Evolutionary conservation across 495 filamentous ascomycete species (phyloP).

Genomic region (Xylaria telfairii): DNA sequence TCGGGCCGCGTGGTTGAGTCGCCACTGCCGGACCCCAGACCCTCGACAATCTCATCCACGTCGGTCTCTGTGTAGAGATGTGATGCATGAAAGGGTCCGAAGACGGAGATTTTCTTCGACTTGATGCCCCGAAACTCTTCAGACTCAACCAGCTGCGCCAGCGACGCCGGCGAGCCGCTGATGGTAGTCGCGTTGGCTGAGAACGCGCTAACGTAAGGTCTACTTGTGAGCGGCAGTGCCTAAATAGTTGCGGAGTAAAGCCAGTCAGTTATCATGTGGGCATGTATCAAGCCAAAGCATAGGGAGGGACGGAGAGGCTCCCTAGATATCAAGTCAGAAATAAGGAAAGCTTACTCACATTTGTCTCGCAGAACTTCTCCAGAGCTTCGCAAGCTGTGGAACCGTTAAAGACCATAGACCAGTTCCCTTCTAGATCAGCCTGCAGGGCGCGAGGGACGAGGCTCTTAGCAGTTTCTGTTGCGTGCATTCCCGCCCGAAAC

Average conservation of each 20-base stretch:
- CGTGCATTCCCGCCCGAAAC: not conserved
- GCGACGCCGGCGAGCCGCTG: constrained; percentile 8
- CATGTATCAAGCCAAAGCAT: too few relatives aligned
- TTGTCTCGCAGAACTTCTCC: constrained; percentile 26
- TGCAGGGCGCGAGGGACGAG: not conserved
- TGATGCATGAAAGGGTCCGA: not conserved
- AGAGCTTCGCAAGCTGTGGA: not conserved
- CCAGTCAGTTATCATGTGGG: too few relatives aligned
- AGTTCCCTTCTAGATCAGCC: not conserved
- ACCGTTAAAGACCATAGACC: not conserved
- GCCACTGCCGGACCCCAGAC: too few relatives aligned
- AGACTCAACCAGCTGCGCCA: not conserved
- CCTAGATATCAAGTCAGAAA: too few relatives aligned
- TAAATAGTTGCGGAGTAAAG: too few relatives aligned
- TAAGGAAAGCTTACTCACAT: too few relatives aligned
- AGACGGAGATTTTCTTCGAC: not conserved
- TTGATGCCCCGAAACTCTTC: not conserved
- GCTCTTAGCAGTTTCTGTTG: not conserved
- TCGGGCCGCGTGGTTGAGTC: too few relatives aligned
- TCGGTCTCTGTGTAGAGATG: not conserved
- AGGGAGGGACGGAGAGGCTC: too few relatives aligned
- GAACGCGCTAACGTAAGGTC: constrained; percentile 37
- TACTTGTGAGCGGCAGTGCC: constrained; percentile 30
- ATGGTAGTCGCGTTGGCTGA: constrained; percentile 32
- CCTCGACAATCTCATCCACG: not conserved